Percentiles rank a stretch among this genome's conserved stretches.
These are phyloP conservation scores for Penicillium manginii DNA, from an alignment of 495 filamentous ascomycete species.

Conservation along the genomic window DNA sequence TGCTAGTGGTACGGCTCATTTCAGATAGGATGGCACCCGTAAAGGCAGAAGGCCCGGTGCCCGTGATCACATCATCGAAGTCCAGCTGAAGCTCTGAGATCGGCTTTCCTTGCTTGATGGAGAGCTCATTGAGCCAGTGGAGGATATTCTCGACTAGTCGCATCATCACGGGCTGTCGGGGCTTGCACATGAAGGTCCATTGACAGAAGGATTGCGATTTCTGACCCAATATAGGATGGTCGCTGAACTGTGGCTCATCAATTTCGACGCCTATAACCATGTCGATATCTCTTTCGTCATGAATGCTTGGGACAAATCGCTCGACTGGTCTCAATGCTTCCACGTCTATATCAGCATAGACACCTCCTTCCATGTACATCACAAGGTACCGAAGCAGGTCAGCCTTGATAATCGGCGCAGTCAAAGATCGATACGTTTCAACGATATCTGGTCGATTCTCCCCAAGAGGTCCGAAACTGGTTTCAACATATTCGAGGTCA, in stretches of 20 bases:
- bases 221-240: constrained; percentile 63
- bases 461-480: constrained; percentile 14
- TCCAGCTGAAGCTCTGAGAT: constrained; percentile 61
- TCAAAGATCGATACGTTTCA: constrained; percentile 57
- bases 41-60: constrained; percentile 70
- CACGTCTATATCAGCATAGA: too few relatives aligned
- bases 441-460: constrained; percentile 65
- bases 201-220: constrained; percentile 69
- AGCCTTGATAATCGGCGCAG: constrained; percentile 60
- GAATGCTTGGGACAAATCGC: too few relatives aligned
- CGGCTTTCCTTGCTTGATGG: constrained; percentile 53
- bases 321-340: too few relatives aligned
- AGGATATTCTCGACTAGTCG: constrained; percentile 62
- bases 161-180: constrained; percentile 57
- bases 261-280: constrained; percentile 69
- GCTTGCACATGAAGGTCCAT: constrained; percentile 58
- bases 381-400: constrained; percentile 58
- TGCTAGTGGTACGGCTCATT: constrained; percentile 45
- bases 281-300: too few relatives aligned
- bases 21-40: constrained; percentile 62
- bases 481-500: constrained; percentile 60
- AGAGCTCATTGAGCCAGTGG: constrained; percentile 58
- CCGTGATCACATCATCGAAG: constrained; percentile 69
- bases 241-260: constrained; percentile 54
- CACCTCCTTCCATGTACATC: constrained; percentile 56